phyloP scores from a whole-genome alignment of 345 rosid genomes.

The Arabidopsis suecica region DNA sequence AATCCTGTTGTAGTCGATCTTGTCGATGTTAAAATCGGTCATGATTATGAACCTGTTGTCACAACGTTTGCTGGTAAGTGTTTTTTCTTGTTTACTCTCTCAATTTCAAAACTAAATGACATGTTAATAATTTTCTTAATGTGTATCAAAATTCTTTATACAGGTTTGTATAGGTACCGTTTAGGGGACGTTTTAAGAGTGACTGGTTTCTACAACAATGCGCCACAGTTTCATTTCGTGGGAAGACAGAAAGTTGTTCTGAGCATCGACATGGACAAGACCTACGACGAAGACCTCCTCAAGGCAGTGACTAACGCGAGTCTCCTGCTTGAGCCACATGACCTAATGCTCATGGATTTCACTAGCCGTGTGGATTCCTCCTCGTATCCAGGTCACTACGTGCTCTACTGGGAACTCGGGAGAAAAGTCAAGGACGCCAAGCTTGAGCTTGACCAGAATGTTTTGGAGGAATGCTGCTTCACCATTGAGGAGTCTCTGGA shows the following conservation, averaged over 20 bases:
- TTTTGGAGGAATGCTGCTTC: constrained; percentile 76
- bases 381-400: constrained; percentile 80
- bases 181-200: constrained; percentile 80
- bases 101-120: neutral
- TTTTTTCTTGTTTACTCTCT: constrained; percentile 10
- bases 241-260: constrained; percentile 74
- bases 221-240: constrained; percentile 75
- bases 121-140: neutral
- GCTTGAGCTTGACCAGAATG: constrained; percentile 42
- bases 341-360: constrained; percentile 72
- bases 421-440: constrained; percentile 39
- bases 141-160: neutral
- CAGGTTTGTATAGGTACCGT: constrained; percentile 84
- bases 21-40: constrained; percentile 68
- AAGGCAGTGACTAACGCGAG: constrained; percentile 73
- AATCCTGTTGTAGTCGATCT: constrained; percentile 57
- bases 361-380: constrained; percentile 72
- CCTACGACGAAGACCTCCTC: constrained; percentile 79
- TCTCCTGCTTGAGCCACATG: constrained; percentile 56
- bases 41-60: constrained; percentile 71
- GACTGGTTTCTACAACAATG: constrained; percentile 74
- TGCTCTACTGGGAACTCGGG: constrained; percentile 76
- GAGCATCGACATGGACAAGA: constrained; percentile 82
- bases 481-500: constrained; percentile 71
- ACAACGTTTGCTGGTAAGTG: constrained; percentile 76